phyloP scores from a whole-genome alignment of 164 flowering plant species.

The Buxus sempervirens region DNA sequence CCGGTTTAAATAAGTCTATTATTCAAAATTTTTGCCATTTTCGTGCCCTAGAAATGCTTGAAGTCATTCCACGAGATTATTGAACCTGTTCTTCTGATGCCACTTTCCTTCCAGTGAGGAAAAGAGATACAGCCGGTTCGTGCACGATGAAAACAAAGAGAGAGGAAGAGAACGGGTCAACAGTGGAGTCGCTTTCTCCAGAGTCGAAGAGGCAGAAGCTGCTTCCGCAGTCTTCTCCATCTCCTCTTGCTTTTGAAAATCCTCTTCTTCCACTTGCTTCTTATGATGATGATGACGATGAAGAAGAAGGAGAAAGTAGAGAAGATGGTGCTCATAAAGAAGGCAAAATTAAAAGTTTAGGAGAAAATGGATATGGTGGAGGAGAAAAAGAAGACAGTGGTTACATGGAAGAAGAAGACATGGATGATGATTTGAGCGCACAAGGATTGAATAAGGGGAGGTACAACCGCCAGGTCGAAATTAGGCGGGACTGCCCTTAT shows the following conservation, averaged over 20 bases:
- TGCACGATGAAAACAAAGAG: slow-evolving; percentile 41
- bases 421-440: slow-evolving; percentile 15
- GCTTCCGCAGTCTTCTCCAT: slow-evolving; percentile 27
- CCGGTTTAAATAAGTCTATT: neutral
- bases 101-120: neutral
- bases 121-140: neutral
- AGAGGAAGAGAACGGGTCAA: slow-evolving; percentile 26
- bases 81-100: no score
- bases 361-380: slow-evolving; percentile 18
- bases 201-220: slow-evolving; percentile 48
- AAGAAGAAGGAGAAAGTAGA: slow-evolving; percentile 24
- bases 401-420: slow-evolving; percentile 37
- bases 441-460: slow-evolving; percentile 23
- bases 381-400: neutral
- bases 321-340: slow-evolving; percentile 5
- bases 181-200: slow-evolving; percentile 15
- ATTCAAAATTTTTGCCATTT: no score
- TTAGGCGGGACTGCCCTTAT: slow-evolving; percentile 91
- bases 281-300: slow-evolving; percentile 65
- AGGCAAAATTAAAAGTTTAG: slow-evolving; percentile 4
- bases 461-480: slow-evolving; percentile 46
- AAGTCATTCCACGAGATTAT: no score
- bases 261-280: slow-evolving; percentile 64
- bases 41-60: neutral
- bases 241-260: slow-evolving; percentile 40